Evolutionary conservation across 495 filamentous ascomycete genomes (phyloP).

Genomic region (Neurospora sp.): DNA sequence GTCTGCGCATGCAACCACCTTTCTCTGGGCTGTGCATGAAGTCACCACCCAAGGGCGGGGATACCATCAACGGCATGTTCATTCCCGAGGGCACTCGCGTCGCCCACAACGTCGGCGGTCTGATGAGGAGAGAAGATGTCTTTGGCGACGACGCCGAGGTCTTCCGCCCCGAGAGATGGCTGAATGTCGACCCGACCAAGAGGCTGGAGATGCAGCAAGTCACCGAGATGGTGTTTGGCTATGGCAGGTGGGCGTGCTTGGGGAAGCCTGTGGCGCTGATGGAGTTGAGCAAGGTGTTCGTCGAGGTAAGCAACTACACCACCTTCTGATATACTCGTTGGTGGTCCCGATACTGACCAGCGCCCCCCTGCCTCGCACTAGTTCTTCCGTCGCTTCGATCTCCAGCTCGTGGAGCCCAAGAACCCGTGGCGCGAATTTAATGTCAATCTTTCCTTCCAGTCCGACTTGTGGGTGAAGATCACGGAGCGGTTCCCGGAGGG

Average conservation of each 20-base stretch:
- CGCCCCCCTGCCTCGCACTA: not conserved
- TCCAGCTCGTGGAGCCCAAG: constrained; percentile 32
- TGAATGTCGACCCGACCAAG: constrained; percentile 26
- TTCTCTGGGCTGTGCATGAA: constrained; percentile 28
- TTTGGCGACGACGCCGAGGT: constrained; percentile 30
- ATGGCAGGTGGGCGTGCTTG: constrained; percentile 27
- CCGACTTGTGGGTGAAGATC: not conserved
- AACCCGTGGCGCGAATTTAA: constrained; percentile 21
- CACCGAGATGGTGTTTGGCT: constrained; percentile 20
- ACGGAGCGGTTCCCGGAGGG: not conserved
- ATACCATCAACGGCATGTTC: constrained; percentile 37
- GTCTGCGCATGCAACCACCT: constrained; percentile 36
- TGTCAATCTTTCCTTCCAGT: not conserved
- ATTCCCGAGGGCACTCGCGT: constrained; percentile 45
- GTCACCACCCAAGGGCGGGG: constrained; percentile 42
- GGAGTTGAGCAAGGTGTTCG: constrained; percentile 42
- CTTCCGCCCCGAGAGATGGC: constrained; percentile 46
- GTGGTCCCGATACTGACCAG: not conserved
- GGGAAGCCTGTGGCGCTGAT: constrained; percentile 28
- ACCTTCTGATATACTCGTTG: not conserved
- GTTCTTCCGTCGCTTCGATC: constrained; percentile 32
- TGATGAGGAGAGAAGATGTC: constrained; percentile 17
- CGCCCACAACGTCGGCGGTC: constrained; percentile 33
- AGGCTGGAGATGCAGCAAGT: constrained; percentile 21
- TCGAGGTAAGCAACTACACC: constrained; percentile 33